A percentile compares a stretch with the other conserved stretches of the same genome.
Evolutionary conservation across 2,329 filamentous ascomycete species (phyloP).

Genomic region (Fusarium abutilonis): DNA sequence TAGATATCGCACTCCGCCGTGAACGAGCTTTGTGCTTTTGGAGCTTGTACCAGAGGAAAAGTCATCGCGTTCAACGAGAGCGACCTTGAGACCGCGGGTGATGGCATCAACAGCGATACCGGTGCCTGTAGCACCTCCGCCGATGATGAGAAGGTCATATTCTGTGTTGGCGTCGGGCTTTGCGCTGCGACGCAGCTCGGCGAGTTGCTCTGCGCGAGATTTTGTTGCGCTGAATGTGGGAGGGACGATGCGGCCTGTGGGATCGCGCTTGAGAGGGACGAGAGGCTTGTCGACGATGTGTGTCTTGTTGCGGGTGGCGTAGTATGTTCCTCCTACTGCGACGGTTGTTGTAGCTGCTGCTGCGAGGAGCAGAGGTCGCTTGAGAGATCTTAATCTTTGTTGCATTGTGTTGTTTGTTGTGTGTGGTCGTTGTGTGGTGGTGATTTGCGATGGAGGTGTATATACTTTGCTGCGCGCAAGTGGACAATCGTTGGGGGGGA

Average conservation of each 20-base stretch:
- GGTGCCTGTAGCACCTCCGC: conserved; percentile 80
- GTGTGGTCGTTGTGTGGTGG: conserved; percentile 7
- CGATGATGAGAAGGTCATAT: conserved; percentile 83
- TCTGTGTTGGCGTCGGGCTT: conserved; percentile 58
- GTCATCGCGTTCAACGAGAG: conserved; percentile 83
- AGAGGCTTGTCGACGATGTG: conserved; percentile 49
- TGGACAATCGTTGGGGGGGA: neutral
- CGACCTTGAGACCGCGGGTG: conserved; percentile 81
- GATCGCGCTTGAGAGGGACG: conserved; percentile 51
- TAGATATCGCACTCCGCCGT: conserved; percentile 84
- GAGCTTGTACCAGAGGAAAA: conserved; percentile 84
- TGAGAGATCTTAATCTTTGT: conserved; percentile 49
- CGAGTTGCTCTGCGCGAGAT: conserved; percentile 52
- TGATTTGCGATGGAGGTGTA: conserved; percentile 4
- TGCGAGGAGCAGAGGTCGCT: conserved; percentile 49
- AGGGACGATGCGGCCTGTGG: conserved; percentile 51
- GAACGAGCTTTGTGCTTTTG: conserved; percentile 88
- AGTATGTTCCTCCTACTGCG: conserved; percentile 47
- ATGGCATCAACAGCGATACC: conserved; percentile 85
- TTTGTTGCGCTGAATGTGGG: conserved; percentile 51
- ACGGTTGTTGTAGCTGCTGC: conserved; percentile 46
- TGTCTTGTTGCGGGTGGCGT: conserved; percentile 45
- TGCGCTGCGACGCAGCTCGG: conserved; percentile 51
- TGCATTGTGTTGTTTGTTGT: conserved; percentile 46
- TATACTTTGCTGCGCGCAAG: neutral